Percentiles rank a stretch among this genome's conserved stretches.
These are phyloP conservation scores for Exophiala sideris DNA, from an alignment of 2,329 filamentous ascomycete species.

Conservation along the genomic window DNA sequence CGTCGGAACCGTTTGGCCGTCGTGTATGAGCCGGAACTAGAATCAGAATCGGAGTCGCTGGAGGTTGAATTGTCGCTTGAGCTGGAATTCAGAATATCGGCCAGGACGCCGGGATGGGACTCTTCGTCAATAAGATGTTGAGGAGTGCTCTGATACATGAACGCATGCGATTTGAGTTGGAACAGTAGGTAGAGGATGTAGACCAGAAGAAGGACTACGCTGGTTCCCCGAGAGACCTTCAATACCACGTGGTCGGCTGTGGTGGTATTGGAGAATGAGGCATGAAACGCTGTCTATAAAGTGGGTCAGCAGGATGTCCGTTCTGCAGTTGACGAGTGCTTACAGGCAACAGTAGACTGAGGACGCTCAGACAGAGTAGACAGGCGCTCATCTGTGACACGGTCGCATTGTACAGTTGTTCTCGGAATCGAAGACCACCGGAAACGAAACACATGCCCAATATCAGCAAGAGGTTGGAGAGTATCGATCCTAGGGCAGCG, in stretches of 20 bases:
- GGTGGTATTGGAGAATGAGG: conserved; percentile 65
- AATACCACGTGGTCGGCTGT: conserved; percentile 69
- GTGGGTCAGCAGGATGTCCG: not conserved
- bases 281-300: conserved; percentile 74
- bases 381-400: conserved; percentile 96
- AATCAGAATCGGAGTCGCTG: conserved; percentile 62
- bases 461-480: conserved; percentile 84
- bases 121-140: conserved; percentile 92
- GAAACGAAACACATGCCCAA: conserved; percentile 88
- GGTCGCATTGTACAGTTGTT: conserved; percentile 94
- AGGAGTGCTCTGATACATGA: conserved; percentile 88
- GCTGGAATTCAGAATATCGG: conserved; percentile 72
- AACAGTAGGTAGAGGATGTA: conserved; percentile 83
- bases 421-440: conserved; percentile 79
- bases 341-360: conserved; percentile 73
- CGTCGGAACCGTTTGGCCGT: conserved; percentile 73
- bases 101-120: conserved; percentile 77
- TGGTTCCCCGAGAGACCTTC: conserved; percentile 84
- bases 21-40: conserved; percentile 64
- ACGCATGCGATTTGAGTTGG: conserved; percentile 86
- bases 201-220: conserved; percentile 75
- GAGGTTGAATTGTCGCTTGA: conserved; percentile 53
- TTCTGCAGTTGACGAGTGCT: not conserved
- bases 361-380: conserved; percentile 83
- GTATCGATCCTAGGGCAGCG: conserved; percentile 81